Conservation (phyloP, 2,329 filamentous ascomycete species). For the Acrocalymma vagum region DNA sequence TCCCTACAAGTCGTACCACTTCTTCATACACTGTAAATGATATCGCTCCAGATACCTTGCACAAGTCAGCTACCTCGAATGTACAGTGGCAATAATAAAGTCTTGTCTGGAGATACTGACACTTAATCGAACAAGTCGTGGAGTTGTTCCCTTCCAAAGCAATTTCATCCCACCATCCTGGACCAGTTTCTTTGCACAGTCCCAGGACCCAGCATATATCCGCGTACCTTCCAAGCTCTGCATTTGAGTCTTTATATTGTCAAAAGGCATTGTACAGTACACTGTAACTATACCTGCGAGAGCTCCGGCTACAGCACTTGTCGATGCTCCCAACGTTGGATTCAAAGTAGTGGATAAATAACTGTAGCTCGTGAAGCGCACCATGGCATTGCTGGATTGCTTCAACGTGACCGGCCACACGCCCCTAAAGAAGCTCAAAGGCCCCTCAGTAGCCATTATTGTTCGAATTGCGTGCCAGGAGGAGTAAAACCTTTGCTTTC, state of each 20-base stretch:
- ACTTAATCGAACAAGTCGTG: constrained; percentile 10
- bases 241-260: constrained; percentile 15
- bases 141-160: constrained; percentile 12
- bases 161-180: constrained; percentile 2
- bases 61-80: not conserved
- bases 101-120: constrained; percentile 2
- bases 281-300: constrained; percentile 15
- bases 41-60: constrained; percentile 9
- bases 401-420: constrained; percentile 14
- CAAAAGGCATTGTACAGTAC: constrained; percentile 16
- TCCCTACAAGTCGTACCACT: constrained; percentile 6
- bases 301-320: constrained; percentile 9
- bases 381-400: constrained; percentile 17
- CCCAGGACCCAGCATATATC: constrained; percentile 5
- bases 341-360: constrained; percentile 5
- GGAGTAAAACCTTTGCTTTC: constrained; percentile 1
- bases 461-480: constrained; percentile 7
- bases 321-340: constrained; percentile 6
- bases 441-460: constrained; percentile 6
- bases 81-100: not conserved
- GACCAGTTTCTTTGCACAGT: constrained; percentile 9
- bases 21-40: constrained; percentile 10
- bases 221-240: constrained; percentile 8
- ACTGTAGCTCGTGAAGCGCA: constrained; percentile 16
- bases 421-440: constrained; percentile 11